Percentiles rank a stretch among this genome's conserved stretches.
Conservation (phyloP, 257 asterid species). For the Rubia yunnanensis region DNA sequence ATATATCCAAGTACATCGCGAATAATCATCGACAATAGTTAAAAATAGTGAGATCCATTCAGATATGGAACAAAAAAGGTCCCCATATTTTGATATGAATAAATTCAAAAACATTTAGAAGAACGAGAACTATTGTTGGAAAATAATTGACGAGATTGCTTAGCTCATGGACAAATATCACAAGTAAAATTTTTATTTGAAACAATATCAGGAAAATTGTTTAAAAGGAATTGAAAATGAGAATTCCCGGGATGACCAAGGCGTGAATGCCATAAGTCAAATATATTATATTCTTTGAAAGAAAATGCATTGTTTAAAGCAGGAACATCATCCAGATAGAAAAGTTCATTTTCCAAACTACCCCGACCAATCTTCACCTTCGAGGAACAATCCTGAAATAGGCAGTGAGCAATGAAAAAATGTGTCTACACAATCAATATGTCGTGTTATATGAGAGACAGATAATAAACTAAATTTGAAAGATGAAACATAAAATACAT, state of each 20-base stretch:
- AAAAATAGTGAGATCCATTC: not conserved
- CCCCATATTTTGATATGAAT: not conserved
- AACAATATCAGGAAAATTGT: not conserved
- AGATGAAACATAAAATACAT: too few species aligned
- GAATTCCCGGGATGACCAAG: not conserved
- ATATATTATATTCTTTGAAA: too few species aligned
- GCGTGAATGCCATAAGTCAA: too few species aligned
- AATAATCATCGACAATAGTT: not conserved
- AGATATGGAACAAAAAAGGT: not conserved
- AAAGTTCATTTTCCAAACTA: too few species aligned
- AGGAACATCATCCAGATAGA: too few species aligned
- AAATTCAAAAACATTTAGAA: not conserved
- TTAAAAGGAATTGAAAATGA: not conserved
- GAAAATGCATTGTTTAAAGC: too few species aligned
- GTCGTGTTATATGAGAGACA: too few species aligned
- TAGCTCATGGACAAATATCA: not conserved
- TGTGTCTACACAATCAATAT: too few species aligned
- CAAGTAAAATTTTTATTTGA: not conserved
- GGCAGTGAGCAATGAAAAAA: too few species aligned
- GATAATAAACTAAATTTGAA: too few species aligned
- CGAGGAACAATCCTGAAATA: too few species aligned
- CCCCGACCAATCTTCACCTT: too few species aligned
- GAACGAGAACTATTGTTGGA: not conserved
- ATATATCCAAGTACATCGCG: not conserved
- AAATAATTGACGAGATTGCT: not conserved